phyloP scores from a whole-genome alignment of 1,284 basidiomycete genomes.

The Irpex lacteus region DNA sequence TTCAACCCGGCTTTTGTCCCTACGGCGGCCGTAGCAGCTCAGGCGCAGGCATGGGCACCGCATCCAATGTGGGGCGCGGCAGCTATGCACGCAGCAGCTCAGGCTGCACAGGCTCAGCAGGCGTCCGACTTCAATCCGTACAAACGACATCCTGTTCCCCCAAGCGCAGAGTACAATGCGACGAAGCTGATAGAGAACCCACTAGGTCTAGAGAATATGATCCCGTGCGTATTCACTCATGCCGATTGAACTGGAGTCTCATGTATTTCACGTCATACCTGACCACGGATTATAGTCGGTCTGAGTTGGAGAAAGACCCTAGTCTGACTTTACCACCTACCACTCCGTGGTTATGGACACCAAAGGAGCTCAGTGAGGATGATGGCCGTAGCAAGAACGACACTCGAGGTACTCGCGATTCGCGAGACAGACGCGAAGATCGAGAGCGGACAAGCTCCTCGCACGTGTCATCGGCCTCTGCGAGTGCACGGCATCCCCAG shows the following conservation, averaged over 20 bases:
- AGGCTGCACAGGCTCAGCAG: conserved; percentile 14
- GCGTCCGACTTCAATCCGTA: conserved; percentile 51
- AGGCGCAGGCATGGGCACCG: conserved; percentile 21
- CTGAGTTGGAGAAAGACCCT: not conserved
- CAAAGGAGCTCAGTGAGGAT: conserved; percentile 27
- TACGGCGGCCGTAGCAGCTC: conserved; percentile 4
- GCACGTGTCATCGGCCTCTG: not conserved
- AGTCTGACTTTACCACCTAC: not conserved
- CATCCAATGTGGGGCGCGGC: conserved; percentile 27
- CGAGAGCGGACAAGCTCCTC: not conserved
- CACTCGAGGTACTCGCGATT: conserved; percentile 12
- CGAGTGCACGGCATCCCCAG: not conserved
- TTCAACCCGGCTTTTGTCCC: conserved; percentile 25
- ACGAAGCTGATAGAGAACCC: conserved; percentile 57
- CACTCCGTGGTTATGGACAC: conserved; percentile 37
- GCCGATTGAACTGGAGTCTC: not conserved
- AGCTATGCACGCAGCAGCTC: conserved; percentile 6
- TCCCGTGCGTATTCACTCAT: conserved; percentile 43
- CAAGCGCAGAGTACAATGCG: conserved; percentile 60
- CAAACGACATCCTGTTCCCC: conserved; percentile 54
- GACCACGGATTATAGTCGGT: not conserved
- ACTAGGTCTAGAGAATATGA: conserved; percentile 63
- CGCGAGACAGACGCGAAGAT: conserved; percentile 6
- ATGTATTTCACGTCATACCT: conserved; percentile 5
- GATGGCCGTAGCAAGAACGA: conserved; percentile 16